Evolutionary conservation across 192 early-diverging fungal genomes (phyloP).

Genomic region (Coemansia sp.): DNA sequence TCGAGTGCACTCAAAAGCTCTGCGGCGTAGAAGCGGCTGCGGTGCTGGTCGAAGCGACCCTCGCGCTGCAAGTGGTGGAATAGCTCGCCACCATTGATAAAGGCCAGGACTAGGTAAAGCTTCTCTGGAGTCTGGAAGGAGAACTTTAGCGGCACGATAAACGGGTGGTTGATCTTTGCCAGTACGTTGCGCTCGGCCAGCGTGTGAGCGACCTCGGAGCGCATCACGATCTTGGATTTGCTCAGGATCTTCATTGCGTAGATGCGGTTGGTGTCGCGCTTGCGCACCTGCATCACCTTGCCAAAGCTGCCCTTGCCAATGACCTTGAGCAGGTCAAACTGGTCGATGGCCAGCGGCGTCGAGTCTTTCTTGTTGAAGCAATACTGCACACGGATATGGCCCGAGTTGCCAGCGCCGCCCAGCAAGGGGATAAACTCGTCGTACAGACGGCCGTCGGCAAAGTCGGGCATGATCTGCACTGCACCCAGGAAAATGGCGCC

Average conservation of each 20-base stretch:
- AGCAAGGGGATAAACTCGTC: conserved; percentile 65
- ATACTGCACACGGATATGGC: conserved; percentile 70
- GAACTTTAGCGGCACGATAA: conserved; percentile 92
- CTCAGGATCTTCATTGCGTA: conserved; percentile 97
- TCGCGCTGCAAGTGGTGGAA: conserved; percentile 94
- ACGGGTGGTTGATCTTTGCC: conserved; percentile 88
- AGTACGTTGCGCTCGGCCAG: conserved; percentile 91
- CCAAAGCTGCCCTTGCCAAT: conserved; percentile 98
- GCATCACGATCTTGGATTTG: conserved; percentile 92
- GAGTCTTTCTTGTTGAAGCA: conserved; percentile 70
- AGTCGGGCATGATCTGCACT: conserved; percentile 54
- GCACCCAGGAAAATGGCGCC: conserved; percentile 55
- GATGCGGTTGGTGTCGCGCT: conserved; percentile 87
- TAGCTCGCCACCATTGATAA: conserved; percentile 96
- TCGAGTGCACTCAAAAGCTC: conserved; percentile 91
- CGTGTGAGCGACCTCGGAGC: conserved; percentile 91
- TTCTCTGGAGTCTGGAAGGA: conserved; percentile 95
- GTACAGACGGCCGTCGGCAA: conserved; percentile 58
- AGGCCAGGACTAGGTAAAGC: conserved; percentile 92
- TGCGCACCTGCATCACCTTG: conserved; percentile 96
- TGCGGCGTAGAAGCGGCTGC: conserved; percentile 91
- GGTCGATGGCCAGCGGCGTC: conserved; percentile 78
- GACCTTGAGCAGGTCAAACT: conserved; percentile 92
- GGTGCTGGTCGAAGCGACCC: conserved; percentile 82
- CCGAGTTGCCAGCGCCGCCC: conserved; percentile 61